Base-by-base conservation (phyloP, 2,329 filamentous ascomycete species). In the Lachnellula suecica region DNA sequence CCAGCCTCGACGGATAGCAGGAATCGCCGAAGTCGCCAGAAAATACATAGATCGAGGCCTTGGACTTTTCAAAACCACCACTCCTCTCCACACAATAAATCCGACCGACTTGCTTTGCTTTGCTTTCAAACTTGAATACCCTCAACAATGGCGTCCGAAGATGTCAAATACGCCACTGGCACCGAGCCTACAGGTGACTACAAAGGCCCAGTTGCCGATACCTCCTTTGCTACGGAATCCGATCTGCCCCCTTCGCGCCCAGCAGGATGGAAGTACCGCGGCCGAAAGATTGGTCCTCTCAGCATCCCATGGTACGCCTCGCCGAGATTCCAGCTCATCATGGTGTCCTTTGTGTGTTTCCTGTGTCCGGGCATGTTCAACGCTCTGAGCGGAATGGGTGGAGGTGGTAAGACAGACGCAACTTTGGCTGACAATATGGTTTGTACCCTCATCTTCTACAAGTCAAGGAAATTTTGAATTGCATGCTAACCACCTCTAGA, bases 321-420 rank as follows among this genome's bases (percentile, higher is more conserved):
- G 52, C 88, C 88, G 11, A 81, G 84, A 64, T 71, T 84, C 44
- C 88, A 92, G 71, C 77, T 92, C 31, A 63, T 87, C 56, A 79
- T 91, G 76, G 86, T 91, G 50, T 78, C 84, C 20, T 75, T 87
- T 54, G 84, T 88, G 45, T 88, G 84, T 67, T 88, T 89, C 74
- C 68, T 88, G 56, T 89, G 85, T 66, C 85, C 85, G 0, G 85
- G 85, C 62, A 87, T 88, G 83, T 88, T 82, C 74, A 88, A 88
- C 64, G 83, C 85, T 19, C 72, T 88, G 52, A 74, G 73, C 54
- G 85, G 85, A 54, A 73, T 88, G 31, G 85, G 85, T 52, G 85
- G 83, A 53, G 84, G 75, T 66, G 85, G 84, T 44, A 79, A 81
- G 62, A 67, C 83, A 56, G 73, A 84, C 64, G 57, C 72, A 8